These are phyloP conservation scores for Lentinula novae-zelandiae DNA, from an alignment of 1,284 basidiomycete genomes.

Conservation along the genomic window DNA sequence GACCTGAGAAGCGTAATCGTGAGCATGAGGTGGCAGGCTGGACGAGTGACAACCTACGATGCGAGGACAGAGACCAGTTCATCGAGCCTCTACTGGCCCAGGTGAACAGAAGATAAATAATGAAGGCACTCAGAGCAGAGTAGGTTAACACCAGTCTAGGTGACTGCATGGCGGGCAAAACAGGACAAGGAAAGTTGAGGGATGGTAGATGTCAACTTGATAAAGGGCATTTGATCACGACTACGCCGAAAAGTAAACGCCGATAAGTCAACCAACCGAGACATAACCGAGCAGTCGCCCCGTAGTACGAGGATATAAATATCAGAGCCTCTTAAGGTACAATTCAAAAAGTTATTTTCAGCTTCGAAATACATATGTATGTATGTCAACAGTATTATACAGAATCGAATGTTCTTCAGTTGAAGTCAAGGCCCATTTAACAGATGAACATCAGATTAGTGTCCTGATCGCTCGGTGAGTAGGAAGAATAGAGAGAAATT, in stretches of 20 bases:
- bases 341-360: neutral
- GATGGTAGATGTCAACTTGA: neutral
- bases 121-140: slow-evolving; percentile 34
- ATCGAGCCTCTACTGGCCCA: slow-evolving; percentile 18
- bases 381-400: too few relatives aligned
- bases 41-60: neutral
- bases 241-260: too few relatives aligned
- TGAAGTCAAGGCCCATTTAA: slow-evolving; percentile 19
- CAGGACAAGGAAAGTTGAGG: neutral
- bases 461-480: slow-evolving; percentile 33
- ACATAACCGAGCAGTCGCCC: too few relatives aligned
- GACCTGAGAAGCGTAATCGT: slow-evolving; percentile 17
- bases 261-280: too few relatives aligned
- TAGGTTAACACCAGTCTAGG: slow-evolving; percentile 12
- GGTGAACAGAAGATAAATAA: slow-evolving; percentile 37
- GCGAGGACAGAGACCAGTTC: neutral
- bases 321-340: slow-evolving; percentile 12
- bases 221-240: too few relatives aligned
- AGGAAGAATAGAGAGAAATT: slow-evolving; percentile 2
- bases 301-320: too few relatives aligned
- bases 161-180: slow-evolving; percentile 8
- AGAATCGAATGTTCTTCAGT: too few relatives aligned
- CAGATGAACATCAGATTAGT: slow-evolving; percentile 54
- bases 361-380: neutral
- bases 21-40: neutral